phyloP scores from a whole-genome alignment of 2,329 filamentous ascomycete genomes.

The Colletotrichum filicis region DNA sequence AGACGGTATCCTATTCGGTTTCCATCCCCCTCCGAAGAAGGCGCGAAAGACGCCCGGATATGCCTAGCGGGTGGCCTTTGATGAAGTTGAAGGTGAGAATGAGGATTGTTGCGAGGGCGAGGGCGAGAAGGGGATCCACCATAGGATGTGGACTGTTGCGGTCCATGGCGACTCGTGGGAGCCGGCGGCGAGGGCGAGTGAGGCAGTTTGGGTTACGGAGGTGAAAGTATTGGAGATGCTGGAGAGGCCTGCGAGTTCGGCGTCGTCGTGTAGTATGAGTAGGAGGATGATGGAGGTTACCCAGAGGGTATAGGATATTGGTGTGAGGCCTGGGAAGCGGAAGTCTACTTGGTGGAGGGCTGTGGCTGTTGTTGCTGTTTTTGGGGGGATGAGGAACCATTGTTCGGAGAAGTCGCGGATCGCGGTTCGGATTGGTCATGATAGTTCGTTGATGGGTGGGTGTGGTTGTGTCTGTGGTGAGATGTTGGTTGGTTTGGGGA shows the following conservation, averaged over 20 bases:
- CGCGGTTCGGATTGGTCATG: conserved; percentile 12
- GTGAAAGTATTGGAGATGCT: conserved; percentile 49
- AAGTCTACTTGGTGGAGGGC: conserved; percentile 51
- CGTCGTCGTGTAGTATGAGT: conserved; percentile 41
- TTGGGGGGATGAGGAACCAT: conserved; percentile 52
- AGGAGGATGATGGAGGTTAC: conserved; percentile 48
- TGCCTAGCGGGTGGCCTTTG: conserved; percentile 47
- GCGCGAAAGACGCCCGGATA: conserved; percentile 42
- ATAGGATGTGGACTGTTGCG: conserved; percentile 47
- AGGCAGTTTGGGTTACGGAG: conserved; percentile 40
- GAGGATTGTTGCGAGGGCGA: conserved; percentile 46
- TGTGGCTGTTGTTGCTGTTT: conserved; percentile 48
- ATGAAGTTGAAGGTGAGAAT: conserved; percentile 48
- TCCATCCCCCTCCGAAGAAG: conserved; percentile 37
- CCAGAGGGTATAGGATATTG: conserved; percentile 51
- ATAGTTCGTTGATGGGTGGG: neutral
- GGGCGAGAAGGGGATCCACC: conserved; percentile 49
- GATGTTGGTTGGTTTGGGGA: neutral
- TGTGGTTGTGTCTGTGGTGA: neutral
- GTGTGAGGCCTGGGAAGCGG: conserved; percentile 49
- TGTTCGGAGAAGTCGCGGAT: conserved; percentile 47
- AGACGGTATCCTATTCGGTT: conserved; percentile 40
- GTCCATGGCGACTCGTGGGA: conserved; percentile 37
- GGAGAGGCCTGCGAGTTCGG: conserved; percentile 50
- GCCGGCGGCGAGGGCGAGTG: conserved; percentile 35